Evolutionary conservation across 1,139 yeast species (phyloP).

Genomic region (Meyerozyma sp.): DNA sequence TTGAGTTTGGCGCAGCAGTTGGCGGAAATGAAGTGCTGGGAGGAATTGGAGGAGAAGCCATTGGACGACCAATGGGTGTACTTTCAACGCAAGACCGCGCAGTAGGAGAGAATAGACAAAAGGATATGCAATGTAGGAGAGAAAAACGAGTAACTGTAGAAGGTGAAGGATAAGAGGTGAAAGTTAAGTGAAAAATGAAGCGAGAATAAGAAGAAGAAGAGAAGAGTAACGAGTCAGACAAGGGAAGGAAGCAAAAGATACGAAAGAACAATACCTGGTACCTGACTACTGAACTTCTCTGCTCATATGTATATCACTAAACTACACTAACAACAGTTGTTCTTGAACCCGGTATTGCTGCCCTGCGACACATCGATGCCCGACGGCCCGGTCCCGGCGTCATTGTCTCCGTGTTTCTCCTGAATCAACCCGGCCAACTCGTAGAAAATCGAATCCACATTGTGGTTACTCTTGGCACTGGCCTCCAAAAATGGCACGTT

Average conservation of each 20-base stretch:
- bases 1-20: constrained; percentile 62
- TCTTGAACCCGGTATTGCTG: constrained; percentile 22
- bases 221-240: background rate
- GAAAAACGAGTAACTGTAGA: background rate
- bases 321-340: constrained; percentile 32
- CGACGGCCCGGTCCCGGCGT: constrained; percentile 18
- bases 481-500: constrained; percentile 93
- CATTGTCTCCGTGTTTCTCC: constrained; percentile 58
- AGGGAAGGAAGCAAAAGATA: background rate
- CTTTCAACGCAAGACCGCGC: constrained; percentile 20
- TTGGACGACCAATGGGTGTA: constrained; percentile 69
- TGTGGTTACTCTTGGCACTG: constrained; percentile 87
- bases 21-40: constrained; percentile 66
- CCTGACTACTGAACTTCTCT: background rate
- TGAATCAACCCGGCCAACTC: constrained; percentile 86
- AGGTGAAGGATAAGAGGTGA: constrained; percentile 52
- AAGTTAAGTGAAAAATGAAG: background rate
- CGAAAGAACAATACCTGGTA: too few species aligned
- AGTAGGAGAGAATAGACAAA: background rate
- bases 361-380: constrained; percentile 46
- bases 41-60: constrained; percentile 64
- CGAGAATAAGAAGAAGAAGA: background rate
- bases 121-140: background rate
- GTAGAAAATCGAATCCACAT: constrained; percentile 88
- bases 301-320: background rate